Evolutionary conservation across 225 moss, liverwort and hornwort species (phyloP), one percentile per base, ranked within the genome.

Genomic region (Pseudoscleropodium purum): DNA sequence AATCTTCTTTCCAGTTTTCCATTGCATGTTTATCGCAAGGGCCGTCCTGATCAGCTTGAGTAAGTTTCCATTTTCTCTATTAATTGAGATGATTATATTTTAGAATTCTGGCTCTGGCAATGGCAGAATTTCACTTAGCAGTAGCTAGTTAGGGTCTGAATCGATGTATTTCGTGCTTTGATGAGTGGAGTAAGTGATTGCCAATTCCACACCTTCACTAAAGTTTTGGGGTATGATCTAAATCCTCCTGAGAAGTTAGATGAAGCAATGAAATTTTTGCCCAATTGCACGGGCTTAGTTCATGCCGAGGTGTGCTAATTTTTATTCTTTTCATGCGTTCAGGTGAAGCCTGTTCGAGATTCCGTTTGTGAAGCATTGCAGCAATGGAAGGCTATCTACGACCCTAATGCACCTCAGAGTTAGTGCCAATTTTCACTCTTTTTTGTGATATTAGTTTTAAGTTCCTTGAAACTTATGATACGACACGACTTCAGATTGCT

Each of bases 341-440:
- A 98, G 98, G 97, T 99, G 79, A 97, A 97, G 89, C 99, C 99
- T 88, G 99, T 99, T 41, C 94, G 99, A 82, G 99, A 99, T 90
- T 97, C 97, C 88, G 97, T 99, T 54, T 91, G 75, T 67, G 99
- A 99, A 89, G 99, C 99, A 84, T 91, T 97, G 87, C 97, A 94
- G 94, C 91, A 95, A 37, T 99, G 99, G 99, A 99, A 96, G 95
- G 93, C 94, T 86, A 91, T 99, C 79, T 94, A 94, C 45, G 96
- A 91, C 83, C 91, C 93, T 76, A 92, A 93, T 89, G 92, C 87
- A 83, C 93, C 87, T 90, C 91, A 86, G 91, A 92, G 90, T 92
- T 64, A 62, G 87, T 92, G 83, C 87, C 86, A n/a, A 82, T 88
- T 82, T 80, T 73, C 70, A n/a, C 78, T 61, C 69, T 89, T 30